Percentiles rank a stretch among this genome's conserved stretches.
phyloP scores from a whole-genome alignment of 2,329 filamentous ascomycete species.

The Penicillium janthinellum region DNA sequence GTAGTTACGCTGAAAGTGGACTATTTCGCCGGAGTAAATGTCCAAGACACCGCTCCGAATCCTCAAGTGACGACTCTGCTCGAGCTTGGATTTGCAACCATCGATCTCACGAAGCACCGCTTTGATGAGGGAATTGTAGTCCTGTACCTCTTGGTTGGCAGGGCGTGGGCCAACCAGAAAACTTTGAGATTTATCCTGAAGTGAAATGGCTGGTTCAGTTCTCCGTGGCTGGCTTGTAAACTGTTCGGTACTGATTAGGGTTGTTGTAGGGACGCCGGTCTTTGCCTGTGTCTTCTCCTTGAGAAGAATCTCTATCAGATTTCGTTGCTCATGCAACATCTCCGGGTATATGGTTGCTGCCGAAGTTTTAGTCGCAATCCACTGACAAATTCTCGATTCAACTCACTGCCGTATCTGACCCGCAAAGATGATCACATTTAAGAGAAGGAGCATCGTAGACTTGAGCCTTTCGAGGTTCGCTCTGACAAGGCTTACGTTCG shows the following conservation, averaged over 20 bases:
- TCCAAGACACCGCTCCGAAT: conserved; percentile 13
- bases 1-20: conserved; percentile 9
- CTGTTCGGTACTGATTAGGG: neutral
- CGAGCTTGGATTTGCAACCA: conserved; percentile 9
- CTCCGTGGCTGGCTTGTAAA: neutral
- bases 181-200: neutral
- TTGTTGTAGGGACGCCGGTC: neutral
- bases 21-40: conserved; percentile 11
- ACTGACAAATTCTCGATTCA: neutral
- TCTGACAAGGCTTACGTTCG: conserved; percentile 25
- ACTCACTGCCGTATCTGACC: conserved; percentile 17
- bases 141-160: neutral
- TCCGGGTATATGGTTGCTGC: conserved; percentile 10
- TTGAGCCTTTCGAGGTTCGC: conserved; percentile 34
- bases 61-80: conserved; percentile 4
- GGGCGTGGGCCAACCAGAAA: no score
- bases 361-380: neutral
- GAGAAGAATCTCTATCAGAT: conserved; percentile 7
- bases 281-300: neutral
- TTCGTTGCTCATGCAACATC: conserved; percentile 9
- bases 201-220: neutral
- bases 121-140: conserved; percentile 9
- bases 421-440: conserved; percentile 37
- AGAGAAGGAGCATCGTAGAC: conserved; percentile 32
- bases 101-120: conserved; percentile 14